Evolutionary conservation across 148 eudicot species (phyloP).

Genomic region (Dianthus caryophyllus): DNA sequence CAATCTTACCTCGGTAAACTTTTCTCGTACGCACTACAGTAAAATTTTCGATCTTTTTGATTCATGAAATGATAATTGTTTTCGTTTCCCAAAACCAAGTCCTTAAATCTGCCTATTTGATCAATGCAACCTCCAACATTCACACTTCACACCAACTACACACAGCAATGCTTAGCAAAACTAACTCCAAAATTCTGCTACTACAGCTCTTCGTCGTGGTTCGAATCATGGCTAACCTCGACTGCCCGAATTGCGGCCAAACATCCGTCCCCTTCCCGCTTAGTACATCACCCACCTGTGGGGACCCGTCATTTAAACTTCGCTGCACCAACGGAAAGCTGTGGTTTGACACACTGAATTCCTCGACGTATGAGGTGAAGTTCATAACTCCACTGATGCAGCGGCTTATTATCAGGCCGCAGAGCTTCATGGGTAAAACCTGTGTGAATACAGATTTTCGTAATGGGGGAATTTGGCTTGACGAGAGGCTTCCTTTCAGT

Average conservation of each 20-base stretch:
- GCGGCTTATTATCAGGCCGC: constrained; percentile 13
- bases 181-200: constrained; percentile 1
- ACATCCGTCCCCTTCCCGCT: constrained; percentile 26
- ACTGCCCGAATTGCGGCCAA: constrained; percentile 24
- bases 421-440: not conserved
- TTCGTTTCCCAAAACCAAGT: not conserved
- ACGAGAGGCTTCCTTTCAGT: constrained; percentile 37
- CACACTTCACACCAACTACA: not conserved
- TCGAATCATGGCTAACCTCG: not conserved
- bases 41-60: too few species aligned
- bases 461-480: constrained; percentile 30
- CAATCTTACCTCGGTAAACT: too few species aligned
- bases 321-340: constrained; percentile 36
- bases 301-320: constrained; percentile 41
- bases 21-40: too few species aligned
- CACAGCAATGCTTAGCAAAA: not conserved
- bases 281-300: constrained; percentile 42
- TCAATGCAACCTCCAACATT: too few species aligned
- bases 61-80: not conserved
- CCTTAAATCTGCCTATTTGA: not conserved
- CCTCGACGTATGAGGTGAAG: constrained; percentile 29
- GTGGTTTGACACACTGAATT: constrained; percentile 30
- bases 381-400: constrained; percentile 26
- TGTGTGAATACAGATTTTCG: constrained; percentile 20
- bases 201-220: not conserved